Base-by-base conservation (phyloP, 1,284 basidiomycete species). In the Cystobasidiaceae sp. region DNA sequence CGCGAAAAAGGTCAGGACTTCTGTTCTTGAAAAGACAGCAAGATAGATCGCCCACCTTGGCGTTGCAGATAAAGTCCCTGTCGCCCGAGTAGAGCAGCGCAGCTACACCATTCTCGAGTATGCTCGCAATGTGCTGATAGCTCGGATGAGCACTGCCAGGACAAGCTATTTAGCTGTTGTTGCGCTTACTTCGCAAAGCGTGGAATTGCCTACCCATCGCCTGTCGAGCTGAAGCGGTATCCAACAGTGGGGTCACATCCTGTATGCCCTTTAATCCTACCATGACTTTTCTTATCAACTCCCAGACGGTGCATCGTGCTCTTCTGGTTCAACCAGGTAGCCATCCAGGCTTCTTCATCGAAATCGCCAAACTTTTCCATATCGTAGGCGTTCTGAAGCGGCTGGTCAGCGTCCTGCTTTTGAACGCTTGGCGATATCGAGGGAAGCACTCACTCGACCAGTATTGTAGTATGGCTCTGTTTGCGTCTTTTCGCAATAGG, bases 331-430 rank as follows among this genome's bases (percentile, higher is more conserved):
- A 74, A 54, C 64, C 60, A 74, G 30, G 32, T n/a, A 3, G 32
- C 41, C 51, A 73, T 68, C 69, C 69, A 68, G 27, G 61, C 44
- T 33, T 70, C 68, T 50, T 74, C 71, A 13, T 30, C 67, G 44
- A 71, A 74, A 27, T 68, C 71, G 27, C 69, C 72, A n/a, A 62
- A 69, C 58, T 69, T 69, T n/a, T 46, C 27, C 65, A 73, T 68
- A 55, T 72, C 66, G 62, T 72, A 74, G 3, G 67, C 57, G 46
- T 68, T 72, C n/a, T n/a, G n/a, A n/a, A n/a, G n/a, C n/a, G n/a
- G n/a, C n/a, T n/a, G n/a, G n/a, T n/a, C n/a, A n/a, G n/a, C n/a
- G n/a, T n/a, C n/a, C n/a, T n/a, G n/a, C n/a, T n/a, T n/a, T n/a
- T n/a, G n/a, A n/a, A n/a, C n/a, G n/a, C n/a, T n/a, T n/a, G n/a